A percentile compares a stretch with the other conserved stretches of the same genome.
These are phyloP conservation scores for apple (Malus domestica) DNA, from an alignment of 306 rosid genomes.

Conservation along the genomic window DNA sequence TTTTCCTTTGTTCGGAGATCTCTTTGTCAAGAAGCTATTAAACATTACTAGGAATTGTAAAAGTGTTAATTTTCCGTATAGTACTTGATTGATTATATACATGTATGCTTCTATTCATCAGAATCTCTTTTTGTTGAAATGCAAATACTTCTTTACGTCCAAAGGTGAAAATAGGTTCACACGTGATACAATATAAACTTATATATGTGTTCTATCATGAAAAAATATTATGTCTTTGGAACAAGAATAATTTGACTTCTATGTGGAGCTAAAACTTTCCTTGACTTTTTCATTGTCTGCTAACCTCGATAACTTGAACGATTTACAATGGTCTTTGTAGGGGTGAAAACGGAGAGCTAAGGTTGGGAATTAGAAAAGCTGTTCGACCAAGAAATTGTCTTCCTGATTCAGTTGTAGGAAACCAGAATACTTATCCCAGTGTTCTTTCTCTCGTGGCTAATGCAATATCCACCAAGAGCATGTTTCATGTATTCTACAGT, in stretches of 20 bases:
- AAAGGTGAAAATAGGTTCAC: background rate
- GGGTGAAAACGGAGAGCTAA: constrained; percentile 91
- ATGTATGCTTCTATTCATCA: too few relatives aligned
- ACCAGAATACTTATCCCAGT: constrained; percentile 54
- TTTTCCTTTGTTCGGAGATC: background rate
- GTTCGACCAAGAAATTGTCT: constrained; percentile 80
- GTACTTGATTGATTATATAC: background rate
- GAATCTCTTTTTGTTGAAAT: background rate
- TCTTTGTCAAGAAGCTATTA: background rate
- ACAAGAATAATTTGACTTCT: background rate
- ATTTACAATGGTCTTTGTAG: constrained; percentile 34
- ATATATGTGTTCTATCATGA: background rate
- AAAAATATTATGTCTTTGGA: background rate
- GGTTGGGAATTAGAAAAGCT: constrained; percentile 92
- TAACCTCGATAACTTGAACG: background rate
- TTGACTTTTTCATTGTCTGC: background rate
- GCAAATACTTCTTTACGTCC: background rate
- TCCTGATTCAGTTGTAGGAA: constrained; percentile 72
- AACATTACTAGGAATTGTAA: background rate
- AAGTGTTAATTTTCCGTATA: background rate
- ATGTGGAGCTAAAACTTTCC: background rate
- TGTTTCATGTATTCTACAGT: constrained; percentile 86
- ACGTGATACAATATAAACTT: background rate
- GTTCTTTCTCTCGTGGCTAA: constrained; percentile 69
- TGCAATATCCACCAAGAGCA: constrained; percentile 73